Base-by-base conservation (phyloP, 2,329 filamentous ascomycete species). In the Tympanopsis confertula region DNA sequence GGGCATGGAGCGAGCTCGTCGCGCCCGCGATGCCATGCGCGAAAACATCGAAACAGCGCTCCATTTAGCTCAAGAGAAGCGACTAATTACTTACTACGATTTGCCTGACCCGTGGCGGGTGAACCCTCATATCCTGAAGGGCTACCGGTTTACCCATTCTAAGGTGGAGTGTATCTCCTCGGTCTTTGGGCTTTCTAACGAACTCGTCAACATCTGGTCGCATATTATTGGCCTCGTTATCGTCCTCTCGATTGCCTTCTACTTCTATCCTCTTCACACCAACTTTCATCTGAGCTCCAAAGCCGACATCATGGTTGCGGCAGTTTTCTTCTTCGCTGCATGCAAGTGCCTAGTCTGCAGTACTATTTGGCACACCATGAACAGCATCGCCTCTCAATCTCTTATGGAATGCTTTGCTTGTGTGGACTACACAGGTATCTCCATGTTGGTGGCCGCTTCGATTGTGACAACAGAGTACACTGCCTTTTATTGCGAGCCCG, bases 401-500 rank as follows among this genome's bases (percentile, higher is more conserved):
- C 63, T 81, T 13, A 73, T 82, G 60, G 78, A 82, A 52, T 70
- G 77, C 43, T 82, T 82, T 49, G 78, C 78, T 19, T 82, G 78
- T 52, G 77, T 82, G 24, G 78, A 82, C 51, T 82, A 82, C 55
- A 81, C 77, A 0, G 78, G 78, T 30, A 82, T 82, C 41, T 80
- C 75, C 4, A 60, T 82, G 35, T 65, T 82, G 15, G 75, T 82
- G 18, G 72, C 78, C 4, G 74, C 78, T 15, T 78, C 73, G 29
- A 82, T 82, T 54, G 74, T 82, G 59, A 81, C 77, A 3, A 80
- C 75, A 20, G 78, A 82, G 49, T 82, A 82, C 56, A 80, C 78
- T 1, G 78, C 78, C 4, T 82, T 82, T 56, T 82, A 82, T 56
- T 80, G 78, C 56, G 78, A 82, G 49, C 77, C 78, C 2, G 52